Evolutionary conservation across 73 alveolate genomes (phyloP).

Genomic region (Paramecium sonneborni): DNA sequence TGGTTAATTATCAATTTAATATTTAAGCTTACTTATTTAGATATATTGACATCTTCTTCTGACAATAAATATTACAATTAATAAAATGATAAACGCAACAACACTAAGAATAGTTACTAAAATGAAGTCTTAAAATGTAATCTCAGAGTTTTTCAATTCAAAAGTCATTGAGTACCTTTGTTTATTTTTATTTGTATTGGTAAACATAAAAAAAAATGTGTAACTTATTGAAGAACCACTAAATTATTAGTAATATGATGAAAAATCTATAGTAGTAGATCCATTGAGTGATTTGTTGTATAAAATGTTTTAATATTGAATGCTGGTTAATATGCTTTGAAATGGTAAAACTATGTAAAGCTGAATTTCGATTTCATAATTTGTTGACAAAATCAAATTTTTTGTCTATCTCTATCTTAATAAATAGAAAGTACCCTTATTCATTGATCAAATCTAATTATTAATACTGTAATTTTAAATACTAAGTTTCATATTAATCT

Average conservation of each 20-base stretch:
- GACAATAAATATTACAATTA: conserved; percentile 9
- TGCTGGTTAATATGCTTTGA: not conserved
- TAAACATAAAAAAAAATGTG: not conserved
- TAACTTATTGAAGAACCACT: not conserved
- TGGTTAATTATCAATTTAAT: not conserved
- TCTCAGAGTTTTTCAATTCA: not conserved
- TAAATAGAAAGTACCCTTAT: conserved; percentile 7
- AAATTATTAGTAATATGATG: not conserved
- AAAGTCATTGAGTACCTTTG: not conserved
- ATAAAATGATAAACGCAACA: conserved; percentile 26
- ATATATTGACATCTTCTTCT: conserved; percentile 45
- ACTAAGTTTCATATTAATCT: not conserved
- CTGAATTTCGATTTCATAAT: not conserved
- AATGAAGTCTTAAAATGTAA: conserved; percentile 21
- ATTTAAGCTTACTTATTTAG: not conserved
- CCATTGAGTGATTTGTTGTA: not conserved
- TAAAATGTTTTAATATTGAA: not conserved
- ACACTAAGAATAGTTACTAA: conserved; percentile 37
- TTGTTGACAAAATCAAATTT: not conserved
- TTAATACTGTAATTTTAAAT: not conserved
- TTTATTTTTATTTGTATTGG: not conserved
- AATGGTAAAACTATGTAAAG: conserved; percentile 9
- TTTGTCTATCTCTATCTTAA: conserved; percentile 31
- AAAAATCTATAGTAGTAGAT: not conserved
- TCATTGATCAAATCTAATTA: conserved; percentile 17